Base-by-base conservation (phyloP, 805 yeast genomes). In the Cyberlindnera mississippiensis region DNA sequence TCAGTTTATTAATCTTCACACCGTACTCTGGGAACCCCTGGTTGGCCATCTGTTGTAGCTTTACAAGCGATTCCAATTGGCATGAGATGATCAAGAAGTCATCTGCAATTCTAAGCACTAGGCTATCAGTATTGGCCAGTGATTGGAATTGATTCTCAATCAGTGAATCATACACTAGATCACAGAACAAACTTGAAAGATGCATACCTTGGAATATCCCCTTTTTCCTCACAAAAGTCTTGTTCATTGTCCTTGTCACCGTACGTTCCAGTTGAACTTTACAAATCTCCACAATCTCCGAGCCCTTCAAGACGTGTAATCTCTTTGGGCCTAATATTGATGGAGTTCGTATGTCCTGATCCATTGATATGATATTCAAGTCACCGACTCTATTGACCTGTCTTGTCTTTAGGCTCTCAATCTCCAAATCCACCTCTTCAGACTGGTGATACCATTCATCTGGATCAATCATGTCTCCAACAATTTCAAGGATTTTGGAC, bases 161-260 rank as follows among this genome's bases (percentile, higher is more conserved):
- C 24, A 90, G 56, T 2, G 72, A 67, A 53, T 84, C 88, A 52
- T 84, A 83, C 0, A 85, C 73, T 1, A 88, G 49, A 48, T 88
- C 86, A 48, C 95, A 88, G 28, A 90, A 68, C 5, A 80, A 66
- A 1, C 85, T 74, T 42, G 96, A 91, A 4, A 89, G 60, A 2
- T 82, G 79, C 7, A 87, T 76, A 0, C 98, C 98, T 63, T 90
- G 98, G 40, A 82, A 89, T 0, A 91, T 69, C 0, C 98, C 98
- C 9, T 65, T 60, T 33, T 64, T 75, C 44, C 95, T 65, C n/a
- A 59, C 55, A 53, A 68, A 75, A 3, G 66, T 60, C 7, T 52
- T 47, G 1, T 60, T 53, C 4, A 65, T 64, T 2, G 73, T 59
- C 20, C 60, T 60, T 0, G 82, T 61, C 0, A 71, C 63, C 0